Conservation (phyloP, 2,329 filamentous ascomycete genomes). For the Hypoxylon sp. region DNA sequence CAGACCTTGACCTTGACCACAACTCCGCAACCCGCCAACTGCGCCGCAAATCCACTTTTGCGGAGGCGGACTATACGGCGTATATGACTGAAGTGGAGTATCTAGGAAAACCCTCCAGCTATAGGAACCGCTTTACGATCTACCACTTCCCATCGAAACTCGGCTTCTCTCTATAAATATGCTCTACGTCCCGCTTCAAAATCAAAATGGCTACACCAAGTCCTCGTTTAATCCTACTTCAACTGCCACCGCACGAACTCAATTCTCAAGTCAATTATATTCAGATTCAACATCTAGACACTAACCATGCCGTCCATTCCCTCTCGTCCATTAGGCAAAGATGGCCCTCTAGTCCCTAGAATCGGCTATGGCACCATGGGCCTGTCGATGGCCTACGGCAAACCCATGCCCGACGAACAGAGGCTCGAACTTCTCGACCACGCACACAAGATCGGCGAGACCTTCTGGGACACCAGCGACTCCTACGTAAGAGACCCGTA, state of each 20-base stretch:
- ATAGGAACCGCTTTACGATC: neutral
- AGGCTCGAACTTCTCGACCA: conserved; percentile 57
- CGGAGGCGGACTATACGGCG: conserved; percentile 24
- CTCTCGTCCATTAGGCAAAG: conserved; percentile 60
- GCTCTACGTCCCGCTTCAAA: neutral
- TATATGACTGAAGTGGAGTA: neutral
- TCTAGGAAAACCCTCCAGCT: neutral
- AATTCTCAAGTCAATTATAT: neutral
- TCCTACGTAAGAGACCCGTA: conserved; percentile 55
- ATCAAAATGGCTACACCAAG: neutral
- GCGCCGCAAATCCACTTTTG: conserved; percentile 16
- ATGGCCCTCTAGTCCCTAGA: conserved; percentile 61
- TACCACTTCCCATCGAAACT: neutral
- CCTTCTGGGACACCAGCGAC: conserved; percentile 59
- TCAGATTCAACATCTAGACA: neutral
- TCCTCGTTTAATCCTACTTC: neutral
- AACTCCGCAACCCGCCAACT: conserved; percentile 30
- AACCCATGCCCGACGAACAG: conserved; percentile 53
- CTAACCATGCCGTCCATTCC: conserved; percentile 42
- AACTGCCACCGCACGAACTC: neutral
- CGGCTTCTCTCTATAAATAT: conserved; percentile 22
- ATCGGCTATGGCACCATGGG: conserved; percentile 64
- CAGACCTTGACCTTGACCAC: neutral
- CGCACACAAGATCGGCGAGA: conserved; percentile 55
- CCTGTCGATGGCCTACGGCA: conserved; percentile 37